A percentile compares a stretch with the other conserved stretches of the same genome.
phyloP scores from a whole-genome alignment of 352 stramenopile species.

The Globisporangium recalcitrans region DNA sequence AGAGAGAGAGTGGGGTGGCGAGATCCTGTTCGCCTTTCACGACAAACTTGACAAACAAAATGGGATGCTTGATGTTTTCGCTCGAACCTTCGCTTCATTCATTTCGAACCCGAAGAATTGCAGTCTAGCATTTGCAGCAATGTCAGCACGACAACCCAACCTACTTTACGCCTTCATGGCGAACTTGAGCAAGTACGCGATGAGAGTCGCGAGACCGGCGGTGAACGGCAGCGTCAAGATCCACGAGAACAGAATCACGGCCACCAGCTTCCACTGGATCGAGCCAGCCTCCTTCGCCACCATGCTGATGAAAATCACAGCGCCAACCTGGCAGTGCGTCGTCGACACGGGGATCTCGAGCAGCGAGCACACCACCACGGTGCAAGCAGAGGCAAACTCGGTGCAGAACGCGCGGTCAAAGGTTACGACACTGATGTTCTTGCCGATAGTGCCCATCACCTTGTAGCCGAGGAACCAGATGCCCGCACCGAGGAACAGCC shows the following conservation, averaged over 20 bases:
- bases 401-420: constrained; percentile 65
- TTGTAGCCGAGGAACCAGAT: constrained; percentile 55
- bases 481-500: constrained; percentile 40
- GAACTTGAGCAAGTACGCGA: neutral
- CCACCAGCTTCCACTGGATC: neutral
- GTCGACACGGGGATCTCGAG: neutral
- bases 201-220: neutral
- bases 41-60: too few species aligned
- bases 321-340: neutral
- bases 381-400: constrained; percentile 60
- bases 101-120: too few species aligned
- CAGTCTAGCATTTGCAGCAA: too few species aligned
- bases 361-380: constrained; percentile 21
- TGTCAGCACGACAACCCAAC: too few species aligned
- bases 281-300: neutral
- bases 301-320: neutral
- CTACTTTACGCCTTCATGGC: constrained; percentile 16
- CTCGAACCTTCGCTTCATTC: too few species aligned
- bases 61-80: too few species aligned
- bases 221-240: constrained; percentile 16
- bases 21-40: too few species aligned
- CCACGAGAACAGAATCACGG: neutral
- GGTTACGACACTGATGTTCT: constrained; percentile 44
- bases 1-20: too few species aligned
- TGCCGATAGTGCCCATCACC: constrained; percentile 58